Evolutionary conservation across 768 basidiomycete species (phyloP), one percentile per base, ranked within the genome.

Genomic region (Kwoniella dendrophila): DNA sequence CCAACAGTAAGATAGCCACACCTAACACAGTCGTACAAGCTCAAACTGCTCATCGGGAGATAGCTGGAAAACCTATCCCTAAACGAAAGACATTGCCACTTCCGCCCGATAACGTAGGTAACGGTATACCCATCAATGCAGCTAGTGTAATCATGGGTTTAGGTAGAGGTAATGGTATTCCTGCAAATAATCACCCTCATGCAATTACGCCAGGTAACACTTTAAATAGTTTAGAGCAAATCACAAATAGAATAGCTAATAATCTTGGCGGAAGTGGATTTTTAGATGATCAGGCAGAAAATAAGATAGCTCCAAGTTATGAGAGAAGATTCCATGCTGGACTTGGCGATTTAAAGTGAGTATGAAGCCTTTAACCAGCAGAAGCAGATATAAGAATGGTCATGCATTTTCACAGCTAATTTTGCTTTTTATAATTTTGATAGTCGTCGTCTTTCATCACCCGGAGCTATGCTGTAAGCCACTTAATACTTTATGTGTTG

Each of bases 361-460:
- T 51, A 18, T 1, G 22, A 12, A 12, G n/a, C 12, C 47, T 27
- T 8, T 12, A 14, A 14, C 16, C 26, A 22, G 7, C 47, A 14
- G 29, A 14, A 14, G 16, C 8, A 44, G 6, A 20, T 12, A 12
- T 6, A 44, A 5, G 43, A 44, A 10, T 44, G 43, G 6, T 22
- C 5, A 44, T 22, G n/a, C 11, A 16, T 36, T 4, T 33, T 6
- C 6, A 7, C 41, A 43, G 41, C 18, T n/a, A n/a, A n/a, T n/a
- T n/a, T n/a, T n/a, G n/a, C n/a, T n/a, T n/a, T n/a, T n/a, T n/a
- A n/a, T n/a, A n/a, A n/a, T n/a, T n/a, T n/a, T n/a, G n/a, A 44
- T 44, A 44, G 43, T 24, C 49, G 49, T 22, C 49, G 49, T n/a
- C 49, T 51, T 8, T 51, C 49, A n/a, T 51, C 49, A 7, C 49